Conservation (phyloP, 2,329 filamentous ascomycete species). For the Sporothrix curviconia region DNA sequence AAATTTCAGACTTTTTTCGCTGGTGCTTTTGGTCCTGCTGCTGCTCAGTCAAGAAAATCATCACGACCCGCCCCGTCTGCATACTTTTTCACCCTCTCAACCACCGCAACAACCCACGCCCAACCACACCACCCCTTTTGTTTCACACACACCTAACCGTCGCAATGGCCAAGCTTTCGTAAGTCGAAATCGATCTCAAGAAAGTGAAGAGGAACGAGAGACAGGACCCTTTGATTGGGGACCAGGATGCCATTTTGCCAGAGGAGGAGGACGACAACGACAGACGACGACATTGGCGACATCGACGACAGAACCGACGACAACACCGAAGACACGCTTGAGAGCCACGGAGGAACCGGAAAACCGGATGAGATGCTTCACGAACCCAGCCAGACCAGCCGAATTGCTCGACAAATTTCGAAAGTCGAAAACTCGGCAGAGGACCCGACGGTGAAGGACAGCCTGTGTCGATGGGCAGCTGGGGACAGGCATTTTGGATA, state of each 20-base stretch:
- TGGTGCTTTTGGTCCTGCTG: neutral
- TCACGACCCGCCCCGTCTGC: neutral
- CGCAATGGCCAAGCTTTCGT: constrained; percentile 58
- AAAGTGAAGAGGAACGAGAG: neutral
- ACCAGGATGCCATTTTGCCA: neutral
- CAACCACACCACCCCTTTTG: neutral
- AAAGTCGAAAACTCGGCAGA: no score
- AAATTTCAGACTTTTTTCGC: constrained; percentile 5
- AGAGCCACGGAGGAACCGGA: no score
- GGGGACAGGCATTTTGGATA: no score
- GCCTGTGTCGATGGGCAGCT: no score
- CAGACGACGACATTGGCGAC: neutral
- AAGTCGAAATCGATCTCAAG: constrained; percentile 36
- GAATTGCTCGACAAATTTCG: no score
- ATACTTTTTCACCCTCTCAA: neutral
- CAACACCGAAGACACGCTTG: neutral
- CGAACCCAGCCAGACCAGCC: no score
- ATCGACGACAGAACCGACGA: neutral
- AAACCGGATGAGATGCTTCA: no score
- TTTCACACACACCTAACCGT: constrained; percentile 14
- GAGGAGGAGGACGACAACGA: neutral
- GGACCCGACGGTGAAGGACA: no score
- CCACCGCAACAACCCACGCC: neutral
- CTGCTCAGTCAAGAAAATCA: neutral
- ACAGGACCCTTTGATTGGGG: neutral